Conservation (phyloP, 441 rosid species). For the Erysimum pusillum region DNA sequence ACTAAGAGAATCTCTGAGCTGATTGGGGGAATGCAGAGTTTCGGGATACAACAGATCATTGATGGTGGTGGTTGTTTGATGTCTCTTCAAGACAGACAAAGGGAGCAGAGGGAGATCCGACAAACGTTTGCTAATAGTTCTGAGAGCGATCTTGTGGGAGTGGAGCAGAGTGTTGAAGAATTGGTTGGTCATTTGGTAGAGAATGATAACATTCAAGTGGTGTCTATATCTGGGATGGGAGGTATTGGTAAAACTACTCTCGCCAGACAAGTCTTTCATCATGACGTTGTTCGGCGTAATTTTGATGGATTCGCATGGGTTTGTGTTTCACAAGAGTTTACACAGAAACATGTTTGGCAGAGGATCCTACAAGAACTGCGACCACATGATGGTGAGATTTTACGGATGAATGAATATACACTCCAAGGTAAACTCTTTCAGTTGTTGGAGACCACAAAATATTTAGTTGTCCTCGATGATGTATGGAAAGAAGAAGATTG, state of each 20-base stretch:
- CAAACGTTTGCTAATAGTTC: slow-evolving; percentile 23
- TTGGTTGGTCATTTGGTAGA: slow-evolving; percentile 26
- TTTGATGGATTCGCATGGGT: slow-evolving; percentile 30
- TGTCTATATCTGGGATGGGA: slow-evolving; percentile 44
- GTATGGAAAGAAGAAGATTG: slow-evolving; percentile 13
- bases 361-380: slow-evolving; percentile 25
- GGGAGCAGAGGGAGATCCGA: neutral
- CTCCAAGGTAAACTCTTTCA: slow-evolving; percentile 11
- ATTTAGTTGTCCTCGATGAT: slow-evolving; percentile 42
- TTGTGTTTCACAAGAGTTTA: slow-evolving; percentile 35
- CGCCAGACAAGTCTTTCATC: slow-evolving; percentile 40
- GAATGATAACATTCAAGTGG: slow-evolving; percentile 16
- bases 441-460: slow-evolving; percentile 18
- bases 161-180: slow-evolving; percentile 31
- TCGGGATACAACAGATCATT: neutral
- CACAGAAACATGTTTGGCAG: slow-evolving; percentile 33
- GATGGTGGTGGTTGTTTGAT: neutral
- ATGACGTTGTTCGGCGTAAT: slow-evolving; percentile 11
- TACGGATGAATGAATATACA: slow-evolving; percentile 7
- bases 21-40: neutral
- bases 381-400: neutral
- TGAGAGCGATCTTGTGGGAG: slow-evolving; percentile 39
- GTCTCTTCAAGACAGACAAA: neutral
- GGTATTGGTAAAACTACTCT: slow-evolving; percentile 48
- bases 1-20: neutral